These are phyloP conservation scores for Lachnellula arida DNA, from an alignment of 2,329 filamentous ascomycete genomes.

Conservation along the genomic window DNA sequence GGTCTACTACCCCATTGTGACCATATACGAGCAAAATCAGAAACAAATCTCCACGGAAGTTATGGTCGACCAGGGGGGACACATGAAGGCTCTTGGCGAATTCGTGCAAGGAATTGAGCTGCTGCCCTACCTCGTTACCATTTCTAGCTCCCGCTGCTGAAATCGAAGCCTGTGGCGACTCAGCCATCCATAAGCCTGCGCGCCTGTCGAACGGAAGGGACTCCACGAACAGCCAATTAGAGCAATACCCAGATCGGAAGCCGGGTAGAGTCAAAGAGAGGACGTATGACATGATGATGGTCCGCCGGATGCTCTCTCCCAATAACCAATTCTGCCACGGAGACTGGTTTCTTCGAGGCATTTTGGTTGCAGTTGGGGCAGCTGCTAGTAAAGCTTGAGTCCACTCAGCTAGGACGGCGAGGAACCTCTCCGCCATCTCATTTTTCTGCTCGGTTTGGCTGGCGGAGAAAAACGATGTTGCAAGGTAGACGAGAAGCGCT, in stretches of 20 bases:
- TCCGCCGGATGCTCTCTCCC: constrained; percentile 11
- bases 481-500: constrained; percentile 8
- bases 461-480: constrained; percentile 2
- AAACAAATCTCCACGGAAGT: constrained; percentile 7
- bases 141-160: constrained; percentile 3
- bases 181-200: constrained; percentile 10
- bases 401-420: constrained; percentile 7
- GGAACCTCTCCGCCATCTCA: background rate
- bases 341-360: constrained; percentile 5
- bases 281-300: constrained; percentile 9
- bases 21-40: background rate
- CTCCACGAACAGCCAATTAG: constrained; percentile 12
- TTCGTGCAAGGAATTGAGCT: constrained; percentile 5
- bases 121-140: constrained; percentile 6
- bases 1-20: constrained; percentile 5
- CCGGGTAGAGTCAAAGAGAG: constrained; percentile 2
- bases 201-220: constrained; percentile 12
- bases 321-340: constrained; percentile 12
- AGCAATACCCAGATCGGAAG: constrained; percentile 11
- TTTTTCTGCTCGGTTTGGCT: background rate
- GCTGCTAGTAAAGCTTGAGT: constrained; percentile 7
- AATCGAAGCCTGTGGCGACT: constrained; percentile 11
- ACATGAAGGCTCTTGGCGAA: constrained; percentile 3
- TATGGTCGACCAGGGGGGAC: background rate
- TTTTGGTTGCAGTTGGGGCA: background rate